These are phyloP conservation scores for Cadophora malorum DNA, from an alignment of 2,329 filamentous ascomycete species.

Conservation along the genomic window DNA sequence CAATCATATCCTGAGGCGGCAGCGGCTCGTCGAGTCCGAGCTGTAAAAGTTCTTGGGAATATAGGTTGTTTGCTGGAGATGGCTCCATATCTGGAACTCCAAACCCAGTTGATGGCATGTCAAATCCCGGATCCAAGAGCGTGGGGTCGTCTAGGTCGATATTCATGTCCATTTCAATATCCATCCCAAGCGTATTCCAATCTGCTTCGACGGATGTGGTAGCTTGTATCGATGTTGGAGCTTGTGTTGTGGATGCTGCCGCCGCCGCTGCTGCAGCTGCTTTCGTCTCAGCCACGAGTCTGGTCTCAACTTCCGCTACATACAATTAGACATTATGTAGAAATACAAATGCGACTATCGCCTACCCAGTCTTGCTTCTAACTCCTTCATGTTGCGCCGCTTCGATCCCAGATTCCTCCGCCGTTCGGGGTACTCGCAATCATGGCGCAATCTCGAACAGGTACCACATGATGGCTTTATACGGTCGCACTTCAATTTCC, in stretches of 20 bases:
- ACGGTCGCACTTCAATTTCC: conserved; percentile 90
- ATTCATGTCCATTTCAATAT: conserved; percentile 41
- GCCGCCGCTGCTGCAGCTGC: conserved; percentile 19
- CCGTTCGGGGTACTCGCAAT: conserved; percentile 88
- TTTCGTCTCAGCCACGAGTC: conserved; percentile 60
- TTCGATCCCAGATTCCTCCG: conserved; percentile 88
- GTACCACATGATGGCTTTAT: conserved; percentile 79
- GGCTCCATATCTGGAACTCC: conserved; percentile 27
- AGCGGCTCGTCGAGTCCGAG: conserved; percentile 83
- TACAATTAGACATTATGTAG: conserved; percentile 50
- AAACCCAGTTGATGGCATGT: conserved; percentile 29
- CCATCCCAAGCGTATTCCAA: conserved; percentile 38
- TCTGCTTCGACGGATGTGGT: conserved; percentile 25
- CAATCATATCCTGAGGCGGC: conserved; percentile 78
- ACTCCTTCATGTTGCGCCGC: conserved; percentile 85
- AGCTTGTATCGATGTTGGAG: conserved; percentile 9
- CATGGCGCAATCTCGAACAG: conserved; percentile 74
- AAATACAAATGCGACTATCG: not conserved
- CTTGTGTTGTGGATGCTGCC: conserved; percentile 15
- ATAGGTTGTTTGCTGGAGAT: conserved; percentile 46
- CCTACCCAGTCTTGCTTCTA: conserved; percentile 85
- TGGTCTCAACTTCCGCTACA: conserved; percentile 82
- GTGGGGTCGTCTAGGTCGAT: conserved; percentile 30
- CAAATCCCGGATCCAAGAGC: conserved; percentile 34
- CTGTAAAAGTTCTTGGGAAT: conserved; percentile 70